Evolutionary conservation across 2,329 filamentous ascomycete species (phyloP).

Genomic region (Neobulgaria alba): DNA sequence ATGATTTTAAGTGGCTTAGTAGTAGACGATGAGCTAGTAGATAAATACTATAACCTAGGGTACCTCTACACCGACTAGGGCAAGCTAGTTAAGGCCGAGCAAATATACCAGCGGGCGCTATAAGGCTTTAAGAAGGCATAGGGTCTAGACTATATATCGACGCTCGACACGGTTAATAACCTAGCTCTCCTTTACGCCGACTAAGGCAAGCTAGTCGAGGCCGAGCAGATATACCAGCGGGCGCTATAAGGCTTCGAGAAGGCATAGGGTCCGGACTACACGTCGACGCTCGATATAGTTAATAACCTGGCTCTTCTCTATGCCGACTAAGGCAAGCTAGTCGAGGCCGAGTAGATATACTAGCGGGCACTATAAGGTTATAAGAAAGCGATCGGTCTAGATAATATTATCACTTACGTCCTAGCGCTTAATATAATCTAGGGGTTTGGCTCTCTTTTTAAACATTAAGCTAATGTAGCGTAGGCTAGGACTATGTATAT

Average conservation of each 20-base stretch:
- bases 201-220: constrained; percentile 22
- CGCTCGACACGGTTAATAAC: constrained; percentile 10
- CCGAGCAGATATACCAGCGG: constrained; percentile 20
- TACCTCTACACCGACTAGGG: constrained; percentile 19
- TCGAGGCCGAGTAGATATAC: constrained; percentile 3
- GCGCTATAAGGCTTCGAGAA: constrained; percentile 12
- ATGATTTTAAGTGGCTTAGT: constrained; percentile 11
- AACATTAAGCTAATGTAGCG: constrained; percentile 18
- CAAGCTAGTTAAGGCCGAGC: constrained; percentile 22
- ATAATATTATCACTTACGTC: constrained; percentile 18
- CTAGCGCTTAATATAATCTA: constrained; percentile 8
- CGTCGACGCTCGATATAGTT: constrained; percentile 3
- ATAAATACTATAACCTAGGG: constrained; percentile 17
- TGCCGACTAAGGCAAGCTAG: background rate
- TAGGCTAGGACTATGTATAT: constrained; percentile 19
- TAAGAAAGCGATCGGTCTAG: constrained; percentile 23
- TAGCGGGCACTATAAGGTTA: constrained; percentile 12
- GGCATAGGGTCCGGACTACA: constrained; percentile 10
- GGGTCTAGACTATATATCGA: constrained; percentile 10
- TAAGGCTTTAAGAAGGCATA: constrained; percentile 7
- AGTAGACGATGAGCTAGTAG: constrained; percentile 4
- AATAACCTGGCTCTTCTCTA: constrained; percentile 2
- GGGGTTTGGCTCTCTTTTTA: constrained; percentile 19
- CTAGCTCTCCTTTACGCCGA: constrained; percentile 21
- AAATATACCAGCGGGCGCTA: constrained; percentile 15